Conservation (phyloP, 2,329 filamentous ascomycete genomes). For the Colletotrichum noveboracense region DNA sequence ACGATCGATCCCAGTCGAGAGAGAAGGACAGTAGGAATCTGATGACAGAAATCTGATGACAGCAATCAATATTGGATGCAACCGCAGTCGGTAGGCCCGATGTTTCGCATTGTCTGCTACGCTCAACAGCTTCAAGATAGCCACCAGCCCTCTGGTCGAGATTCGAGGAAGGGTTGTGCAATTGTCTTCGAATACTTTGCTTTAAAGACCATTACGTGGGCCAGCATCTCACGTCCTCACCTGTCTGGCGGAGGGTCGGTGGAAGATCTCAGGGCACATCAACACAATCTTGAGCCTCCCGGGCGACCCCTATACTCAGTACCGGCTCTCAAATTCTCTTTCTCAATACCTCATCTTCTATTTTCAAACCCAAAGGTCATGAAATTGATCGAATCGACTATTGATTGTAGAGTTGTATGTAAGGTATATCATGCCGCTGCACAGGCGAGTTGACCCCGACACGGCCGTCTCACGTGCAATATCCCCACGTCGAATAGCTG, state of each 20-base stretch:
- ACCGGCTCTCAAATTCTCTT: neutral
- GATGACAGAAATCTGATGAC: neutral
- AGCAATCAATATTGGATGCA: neutral
- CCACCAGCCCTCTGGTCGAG: neutral
- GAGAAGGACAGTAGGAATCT: neutral
- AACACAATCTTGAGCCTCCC: neutral
- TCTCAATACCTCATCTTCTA: neutral
- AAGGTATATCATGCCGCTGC: neutral
- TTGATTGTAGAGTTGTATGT: neutral
- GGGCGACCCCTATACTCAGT: neutral
- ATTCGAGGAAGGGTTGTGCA: fast-evolving
- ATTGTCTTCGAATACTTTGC: neutral
- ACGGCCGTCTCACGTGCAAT: neutral
- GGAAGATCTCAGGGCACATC: neutral
- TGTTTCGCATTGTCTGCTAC: neutral
- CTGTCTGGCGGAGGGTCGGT: fast-evolving
- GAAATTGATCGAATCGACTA: neutral
- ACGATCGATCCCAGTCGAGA: neutral
- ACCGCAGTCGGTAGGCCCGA: neutral
- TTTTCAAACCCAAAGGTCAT: neutral
- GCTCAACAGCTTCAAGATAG: neutral
- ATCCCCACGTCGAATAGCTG: neutral
- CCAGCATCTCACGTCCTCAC: neutral
- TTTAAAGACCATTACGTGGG: neutral
- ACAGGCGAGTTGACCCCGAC: neutral